A percentile compares a stretch with the other conserved stretches of the same genome.
Evolutionary conservation across 176 grass and related monocot genomes (phyloP).

Genomic region (Hordeum marinum): DNA sequence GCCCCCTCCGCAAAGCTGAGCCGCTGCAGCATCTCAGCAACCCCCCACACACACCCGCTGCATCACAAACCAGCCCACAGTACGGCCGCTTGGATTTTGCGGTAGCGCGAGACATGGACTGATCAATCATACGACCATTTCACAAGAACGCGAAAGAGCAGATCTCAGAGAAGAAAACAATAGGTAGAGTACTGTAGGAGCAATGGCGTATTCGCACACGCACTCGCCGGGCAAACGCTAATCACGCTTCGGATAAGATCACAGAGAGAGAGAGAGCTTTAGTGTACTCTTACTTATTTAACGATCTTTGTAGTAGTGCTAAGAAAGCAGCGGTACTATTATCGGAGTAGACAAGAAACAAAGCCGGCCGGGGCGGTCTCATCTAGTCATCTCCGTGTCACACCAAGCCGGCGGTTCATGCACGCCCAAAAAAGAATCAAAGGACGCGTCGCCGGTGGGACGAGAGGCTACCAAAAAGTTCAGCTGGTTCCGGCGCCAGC

Average conservation of each 20-base stretch:
- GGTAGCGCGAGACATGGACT: neutral
- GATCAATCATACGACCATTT: neutral
- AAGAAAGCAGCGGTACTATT: neutral
- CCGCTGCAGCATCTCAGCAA: constrained; percentile 21
- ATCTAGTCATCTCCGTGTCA: constrained; percentile 27
- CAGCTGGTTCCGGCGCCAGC: constrained; percentile 3
- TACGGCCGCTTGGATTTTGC: constrained; percentile 16
- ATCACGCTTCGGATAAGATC: constrained; percentile 31
- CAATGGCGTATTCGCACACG: neutral
- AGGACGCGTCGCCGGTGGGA: constrained; percentile 38
- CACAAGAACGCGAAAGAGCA: neutral
- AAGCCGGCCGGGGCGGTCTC: constrained; percentile 16
- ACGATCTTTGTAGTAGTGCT: neutral
- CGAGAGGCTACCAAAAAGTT: constrained; percentile 20
- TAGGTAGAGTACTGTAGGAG: neutral
- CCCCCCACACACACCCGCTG: neutral
- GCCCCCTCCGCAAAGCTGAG: constrained; percentile 18
- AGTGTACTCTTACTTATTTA: neutral
- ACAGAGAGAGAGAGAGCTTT: neutral
- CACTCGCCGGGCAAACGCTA: constrained; percentile 21
- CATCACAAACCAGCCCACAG: neutral
- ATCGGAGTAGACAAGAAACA: neutral
- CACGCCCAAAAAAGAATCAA: neutral
- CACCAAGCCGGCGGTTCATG: constrained; percentile 35
- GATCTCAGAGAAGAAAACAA: neutral